Evolutionary conservation across 805 yeast genomes (phyloP), one percentile per base, ranked within the genome.

Genomic region (Monosporozyma servazzii): DNA sequence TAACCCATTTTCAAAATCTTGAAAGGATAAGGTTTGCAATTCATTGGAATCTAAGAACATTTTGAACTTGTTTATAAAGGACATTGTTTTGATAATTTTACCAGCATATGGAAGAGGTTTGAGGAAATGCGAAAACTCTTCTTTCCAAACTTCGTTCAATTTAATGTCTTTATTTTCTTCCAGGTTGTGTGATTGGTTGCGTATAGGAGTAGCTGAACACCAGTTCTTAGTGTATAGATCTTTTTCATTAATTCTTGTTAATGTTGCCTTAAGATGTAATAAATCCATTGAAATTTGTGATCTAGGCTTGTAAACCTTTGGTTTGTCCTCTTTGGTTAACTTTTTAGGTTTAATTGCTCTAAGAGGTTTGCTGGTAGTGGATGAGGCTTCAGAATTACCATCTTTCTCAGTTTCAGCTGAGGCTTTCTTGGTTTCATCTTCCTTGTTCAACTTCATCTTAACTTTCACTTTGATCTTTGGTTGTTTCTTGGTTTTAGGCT

Each of bases 1-100:
- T 42, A 65, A 54, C 11, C 69, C 69, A 45, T 60, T 54, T 50
- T 63, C 66, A 49, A 66, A 61, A 48, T 63, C 66, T 49, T 62
- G 65, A 43, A 62, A 64, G n/a, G 68, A 60, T 27, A 66, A 46
- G 40, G 58, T 56, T 46, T 58, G 41, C 33, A 66, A 42, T 15
- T 45, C 47, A 21, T 57, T 60, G 6, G 53, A 45, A 29, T 58
- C 59, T 41, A 66, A 58, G 42, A 56, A 61, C 21, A 49, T 43
- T 33, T 52, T 50, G 48, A 66, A 66, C 51, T 66, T 66, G 41
- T 59, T 62, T 17, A 66, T 48, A 49, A 66, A 66, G 5, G 64
- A 50, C 66, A 66, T 60, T 11, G 65, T 50, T 36, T 59, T 64
- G n/a, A 64, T 42, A 21, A 66, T 54, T 48, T 62, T 62, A 46